Base-by-base conservation (phyloP, 805 yeast species). In the Peterozyma xylosa region DNA sequence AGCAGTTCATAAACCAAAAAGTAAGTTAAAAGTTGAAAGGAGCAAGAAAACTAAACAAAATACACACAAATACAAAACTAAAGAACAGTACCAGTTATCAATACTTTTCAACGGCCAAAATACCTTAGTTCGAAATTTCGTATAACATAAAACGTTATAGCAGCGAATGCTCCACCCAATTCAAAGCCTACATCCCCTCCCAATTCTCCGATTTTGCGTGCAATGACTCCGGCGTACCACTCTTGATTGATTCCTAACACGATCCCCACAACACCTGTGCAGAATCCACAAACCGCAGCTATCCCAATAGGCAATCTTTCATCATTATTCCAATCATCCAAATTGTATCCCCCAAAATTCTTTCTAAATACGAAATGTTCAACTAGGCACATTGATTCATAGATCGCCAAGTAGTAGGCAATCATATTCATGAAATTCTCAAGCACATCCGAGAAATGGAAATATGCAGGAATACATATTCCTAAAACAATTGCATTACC, bases 121-220 rank as follows among this genome's bases (percentile, higher is more conserved):
- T 78, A 79, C 62, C 80, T 82, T 58, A 68, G 63, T 68, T 86
- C 95, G 10, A 83, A 55, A 37, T 79, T 79, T 65, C 95, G 73
- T 27, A 68, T 62, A 30, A 67, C 40, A 54, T 76, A 72, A 62
- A 67, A 86, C 21, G 74, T 80, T 42, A 86, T 57, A 50, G 81
- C 78, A 10, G 90, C 66, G 55, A 86, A 86, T 6, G 69, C 74
- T 44, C 74, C 73, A 35, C 81, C 86, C 46, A 88, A 68, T 67
- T 84, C 93, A 57, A 85, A 86, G 33, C 95, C 96, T 56, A 88
- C 73, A 59, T 87, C 96, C 47, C 91, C 96, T 53, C 93, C 95
- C 35, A 51, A 58, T 9, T 53, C 60, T 50, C 91, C 91, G 56
- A 85, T 80, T 50, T 63, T 50, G 35, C 57, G 59, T 35, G 79